A percentile compares a stretch with the other conserved stretches of the same genome.
Conservation (phyloP, 306 rosid genomes). For the Begonia peltatifolia region DNA sequence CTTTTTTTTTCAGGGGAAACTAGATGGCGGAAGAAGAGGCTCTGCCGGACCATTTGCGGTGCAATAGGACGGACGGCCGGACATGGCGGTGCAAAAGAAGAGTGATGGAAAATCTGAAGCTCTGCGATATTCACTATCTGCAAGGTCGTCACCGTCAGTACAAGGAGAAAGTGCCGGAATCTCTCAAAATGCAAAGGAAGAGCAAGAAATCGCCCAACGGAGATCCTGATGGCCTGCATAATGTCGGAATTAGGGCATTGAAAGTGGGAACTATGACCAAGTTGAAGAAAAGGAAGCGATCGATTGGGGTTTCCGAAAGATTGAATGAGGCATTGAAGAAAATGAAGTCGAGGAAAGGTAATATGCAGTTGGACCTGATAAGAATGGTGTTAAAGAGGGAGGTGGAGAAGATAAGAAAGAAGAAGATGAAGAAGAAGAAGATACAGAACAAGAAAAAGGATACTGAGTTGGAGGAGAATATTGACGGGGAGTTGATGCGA, state of each 20-base stretch:
- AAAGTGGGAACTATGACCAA: constrained; percentile 28
- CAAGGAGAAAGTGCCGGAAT: constrained; percentile 75
- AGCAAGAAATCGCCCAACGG: constrained; percentile 15
- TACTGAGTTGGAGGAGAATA: constrained; percentile 21
- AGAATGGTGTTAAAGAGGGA: constrained; percentile 77
- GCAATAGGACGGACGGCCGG: constrained; percentile 83
- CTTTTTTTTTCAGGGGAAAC: background rate
- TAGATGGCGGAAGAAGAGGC: constrained; percentile 25
- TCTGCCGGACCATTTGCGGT: constrained; percentile 66
- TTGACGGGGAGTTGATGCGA: constrained; percentile 40
- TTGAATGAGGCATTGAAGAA: constrained; percentile 27
- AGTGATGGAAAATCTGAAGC: constrained; percentile 65
- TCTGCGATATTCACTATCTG: constrained; percentile 81
- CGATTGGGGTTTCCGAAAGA: constrained; percentile 22
- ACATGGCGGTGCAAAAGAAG: constrained; percentile 89
- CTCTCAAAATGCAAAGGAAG: constrained; percentile 64
- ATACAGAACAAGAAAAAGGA: constrained; percentile 14
- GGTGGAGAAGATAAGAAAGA: constrained; percentile 52
- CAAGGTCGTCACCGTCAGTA: constrained; percentile 78
- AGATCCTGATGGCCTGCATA: constrained; percentile 15
- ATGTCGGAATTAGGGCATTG: constrained; percentile 48
- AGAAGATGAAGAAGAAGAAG: constrained; percentile 13
- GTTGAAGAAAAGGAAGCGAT: constrained; percentile 35
- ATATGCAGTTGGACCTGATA: constrained; percentile 65
- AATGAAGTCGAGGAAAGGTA: constrained; percentile 31